Evolutionary conservation across 2,329 filamentous ascomycete genomes (phyloP).

Genomic region (Metarhizium sp.): DNA sequence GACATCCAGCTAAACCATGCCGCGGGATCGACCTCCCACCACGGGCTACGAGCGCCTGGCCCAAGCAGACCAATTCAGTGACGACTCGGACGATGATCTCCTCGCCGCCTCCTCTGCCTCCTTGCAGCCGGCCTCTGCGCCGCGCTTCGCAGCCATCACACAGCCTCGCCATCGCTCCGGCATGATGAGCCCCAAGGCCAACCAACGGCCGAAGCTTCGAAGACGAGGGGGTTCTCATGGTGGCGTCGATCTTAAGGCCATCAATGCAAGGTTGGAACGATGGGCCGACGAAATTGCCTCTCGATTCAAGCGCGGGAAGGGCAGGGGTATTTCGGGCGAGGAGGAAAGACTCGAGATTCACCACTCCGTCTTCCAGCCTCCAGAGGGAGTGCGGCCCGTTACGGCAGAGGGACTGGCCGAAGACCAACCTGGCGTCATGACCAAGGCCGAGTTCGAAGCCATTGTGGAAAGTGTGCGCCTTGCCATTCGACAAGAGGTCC

Average conservation of each 20-base stretch:
- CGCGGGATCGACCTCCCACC: constrained; percentile 58
- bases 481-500: constrained; percentile 83
- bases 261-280: constrained; percentile 87
- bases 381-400: constrained; percentile 74
- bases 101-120: constrained; percentile 44
- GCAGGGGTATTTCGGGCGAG: constrained; percentile 61
- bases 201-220: constrained; percentile 31
- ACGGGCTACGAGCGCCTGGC: constrained; percentile 80
- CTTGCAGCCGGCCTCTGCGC: constrained; percentile 47
- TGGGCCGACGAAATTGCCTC: constrained; percentile 98
- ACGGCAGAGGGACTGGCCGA: constrained; percentile 65
- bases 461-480: constrained; percentile 82
- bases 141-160: constrained; percentile 54
- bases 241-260: constrained; percentile 94
- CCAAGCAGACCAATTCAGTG: constrained; percentile 68
- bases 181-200: constrained; percentile 45
- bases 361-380: constrained; percentile 91
- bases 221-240: constrained; percentile 58
- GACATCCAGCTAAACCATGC: constrained; percentile 36
- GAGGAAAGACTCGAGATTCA: constrained; percentile 91
- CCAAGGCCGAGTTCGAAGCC: constrained; percentile 72
- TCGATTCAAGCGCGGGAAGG: constrained; percentile 82
- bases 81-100: constrained; percentile 58
- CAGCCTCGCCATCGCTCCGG: constrained; percentile 52
- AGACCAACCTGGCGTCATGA: constrained; percentile 57